These are phyloP conservation scores for Leersia perrieri DNA, from an alignment of 176 grass and related monocot genomes.

Conservation along the genomic window DNA sequence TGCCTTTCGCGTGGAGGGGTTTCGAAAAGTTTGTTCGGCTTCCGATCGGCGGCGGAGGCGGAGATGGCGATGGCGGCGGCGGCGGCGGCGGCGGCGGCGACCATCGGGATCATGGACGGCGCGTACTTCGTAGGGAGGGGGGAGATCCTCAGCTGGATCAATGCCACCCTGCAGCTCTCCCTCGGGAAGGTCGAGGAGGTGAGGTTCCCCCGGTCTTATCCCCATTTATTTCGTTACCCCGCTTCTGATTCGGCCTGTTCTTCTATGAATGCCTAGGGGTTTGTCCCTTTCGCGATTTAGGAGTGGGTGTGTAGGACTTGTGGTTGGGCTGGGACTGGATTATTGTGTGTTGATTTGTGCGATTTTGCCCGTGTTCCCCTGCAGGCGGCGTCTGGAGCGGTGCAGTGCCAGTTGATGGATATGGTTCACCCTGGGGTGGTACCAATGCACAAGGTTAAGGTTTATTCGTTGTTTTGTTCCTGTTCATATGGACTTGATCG, in stretches of 20 bases:
- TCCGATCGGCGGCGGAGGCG: slow-evolving; percentile 3
- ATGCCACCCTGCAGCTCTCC: slow-evolving; percentile 76
- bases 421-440: slow-evolving; percentile 88
- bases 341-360: slow-evolving; percentile 7
- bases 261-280: not conserved
- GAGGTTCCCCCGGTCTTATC: not conserved
- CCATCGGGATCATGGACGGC: slow-evolving; percentile 88
- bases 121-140: slow-evolving; percentile 93
- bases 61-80: not conserved
- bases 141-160: slow-evolving; percentile 92
- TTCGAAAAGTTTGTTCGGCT: slow-evolving; percentile 44
- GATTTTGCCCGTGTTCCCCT: not conserved
- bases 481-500: not conserved
- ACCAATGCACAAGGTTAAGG: slow-evolving; percentile 84
- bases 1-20: slow-evolving; percentile 28
- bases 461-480: not conserved
- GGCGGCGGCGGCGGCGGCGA: slow-evolving; percentile 52
- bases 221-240: not conserved
- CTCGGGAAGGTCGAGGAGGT: slow-evolving; percentile 94
- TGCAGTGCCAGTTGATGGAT: slow-evolving; percentile 91
- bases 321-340: not conserved
- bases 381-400: slow-evolving; percentile 84
- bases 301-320: not conserved
- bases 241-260: not conserved
- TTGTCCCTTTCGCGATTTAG: not conserved